phyloP scores from a whole-genome alignment of 768 basidiomycete species.

The Mycena rosella region DNA sequence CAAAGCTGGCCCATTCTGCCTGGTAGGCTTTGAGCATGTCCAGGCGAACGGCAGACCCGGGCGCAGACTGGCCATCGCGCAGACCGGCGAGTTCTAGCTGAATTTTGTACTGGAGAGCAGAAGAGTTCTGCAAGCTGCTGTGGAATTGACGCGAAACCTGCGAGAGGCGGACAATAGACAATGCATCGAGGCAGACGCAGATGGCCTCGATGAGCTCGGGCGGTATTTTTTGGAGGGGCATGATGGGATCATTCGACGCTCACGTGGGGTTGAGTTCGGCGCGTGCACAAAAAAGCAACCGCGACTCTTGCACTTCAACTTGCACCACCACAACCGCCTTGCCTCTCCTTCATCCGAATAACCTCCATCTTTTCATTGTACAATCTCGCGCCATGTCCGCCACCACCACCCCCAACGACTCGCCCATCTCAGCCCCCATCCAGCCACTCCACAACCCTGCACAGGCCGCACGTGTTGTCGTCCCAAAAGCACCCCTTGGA shows the following conservation, averaged over 20 bases:
- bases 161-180: constrained; percentile 43
- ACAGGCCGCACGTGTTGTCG: constrained; percentile 81
- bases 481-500: constrained; percentile 85
- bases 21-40: constrained; percentile 43
- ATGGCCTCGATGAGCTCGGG: constrained; percentile 44
- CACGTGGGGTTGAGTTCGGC: constrained; percentile 1
- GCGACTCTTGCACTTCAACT: constrained; percentile 7
- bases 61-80: constrained; percentile 34
- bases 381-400: constrained; percentile 61
- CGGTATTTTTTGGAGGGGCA: constrained; percentile 39
- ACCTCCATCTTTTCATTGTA: constrained; percentile 21
- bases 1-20: constrained; percentile 45
- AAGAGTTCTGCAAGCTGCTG: constrained; percentile 42
- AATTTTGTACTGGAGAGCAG: constrained; percentile 45
- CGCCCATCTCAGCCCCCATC: constrained; percentile 71
- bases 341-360: too few relatives aligned
- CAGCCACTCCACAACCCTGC: constrained; percentile 90
- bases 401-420: constrained; percentile 72
- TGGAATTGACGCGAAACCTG: constrained; percentile 49
- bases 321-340: too few relatives aligned
- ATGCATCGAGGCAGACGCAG: constrained; percentile 45
- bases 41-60: constrained; percentile 41
- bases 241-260: background rate
- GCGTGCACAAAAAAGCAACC: too few relatives aligned
- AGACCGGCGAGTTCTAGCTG: constrained; percentile 46